Evolutionary conservation across 164 flowering plant species (phyloP), one percentile per base, ranked within the genome.

Genomic region (Umbilicus rupestris): DNA sequence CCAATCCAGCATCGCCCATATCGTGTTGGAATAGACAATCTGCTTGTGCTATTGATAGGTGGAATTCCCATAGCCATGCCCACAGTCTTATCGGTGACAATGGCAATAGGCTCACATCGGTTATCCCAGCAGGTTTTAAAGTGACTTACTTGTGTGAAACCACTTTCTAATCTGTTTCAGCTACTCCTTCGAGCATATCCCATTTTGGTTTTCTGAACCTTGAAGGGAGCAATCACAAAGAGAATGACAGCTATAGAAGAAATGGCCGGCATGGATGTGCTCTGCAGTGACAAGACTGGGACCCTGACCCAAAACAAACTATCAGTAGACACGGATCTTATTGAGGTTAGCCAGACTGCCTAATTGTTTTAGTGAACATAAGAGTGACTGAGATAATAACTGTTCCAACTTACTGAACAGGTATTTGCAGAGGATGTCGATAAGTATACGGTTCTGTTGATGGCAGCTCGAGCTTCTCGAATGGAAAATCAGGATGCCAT

Each of bases 191-290:
- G 19, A 4, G 28, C 29, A 55, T 55, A 12, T 55, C 7, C 19
- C 3, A 11, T 24, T 52, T 52, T 52, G 16, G 31, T 52, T 24
- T 11, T 55, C 9, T 55, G 60, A 55, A 26, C 67, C 20, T 57
- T 67, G 31, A 74, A 92, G 98, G 98, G 98, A 59, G 97, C 98
- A 37, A 92, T 92, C 63, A 87, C 96, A 6, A 90, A 92, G 73
- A 85, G 98, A 78, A 90, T 92, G 98, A 92, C 97, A 45, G 97
- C 98, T 17, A 90, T 92, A 44, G 97, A 92, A 73, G 98, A 90
- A 79, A 89, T 92, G 97, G 97, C 97, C 1, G 96, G 96, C 62
- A 89, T 89, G 98, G 96, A 92, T 75, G 98, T 92, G 31, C 88
- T 89, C 30, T 92, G 98, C 83, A 85, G 96, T 74, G 95, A 92